These are phyloP conservation scores for Kalaharituber pfeilii DNA, from an alignment of 2,329 filamentous ascomycete genomes.

Conservation along the genomic window DNA sequence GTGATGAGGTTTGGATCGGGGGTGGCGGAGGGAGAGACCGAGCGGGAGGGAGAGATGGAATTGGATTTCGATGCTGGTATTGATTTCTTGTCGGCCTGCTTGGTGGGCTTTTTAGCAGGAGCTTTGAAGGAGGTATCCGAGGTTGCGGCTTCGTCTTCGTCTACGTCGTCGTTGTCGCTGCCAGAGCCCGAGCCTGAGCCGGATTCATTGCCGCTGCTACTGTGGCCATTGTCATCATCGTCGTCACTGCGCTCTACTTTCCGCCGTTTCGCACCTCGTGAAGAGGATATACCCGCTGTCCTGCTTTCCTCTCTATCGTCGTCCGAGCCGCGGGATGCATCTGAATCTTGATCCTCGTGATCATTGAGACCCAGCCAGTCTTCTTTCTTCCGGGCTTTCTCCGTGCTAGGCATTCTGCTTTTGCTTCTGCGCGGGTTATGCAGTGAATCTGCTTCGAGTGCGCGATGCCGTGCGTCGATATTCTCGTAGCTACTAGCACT, in stretches of 20 bases:
- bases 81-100: slow-evolving; percentile 21
- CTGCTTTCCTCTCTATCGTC: not conserved
- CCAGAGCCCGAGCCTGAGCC: slow-evolving; percentile 28
- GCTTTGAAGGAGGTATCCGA: not conserved
- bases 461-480: too few species aligned
- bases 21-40: slow-evolving; percentile 3
- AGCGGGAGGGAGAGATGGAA: slow-evolving; percentile 15
- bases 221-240: slow-evolving; percentile 23
- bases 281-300: not conserved
- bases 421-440: too few species aligned
- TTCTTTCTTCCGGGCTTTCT: not conserved
- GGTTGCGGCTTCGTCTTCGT: slow-evolving; percentile 10
- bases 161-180: slow-evolving; percentile 15
- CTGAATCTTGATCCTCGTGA: not conserved
- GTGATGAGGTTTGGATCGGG: slow-evolving; percentile 34
- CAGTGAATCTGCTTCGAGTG: too few species aligned
- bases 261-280: not conserved
- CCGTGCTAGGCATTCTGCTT: not conserved
- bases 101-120: slow-evolving; percentile 21
- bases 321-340: not conserved
- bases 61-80: slow-evolving; percentile 20
- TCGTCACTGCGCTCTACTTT: slow-evolving; percentile 26
- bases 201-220: slow-evolving; percentile 29
- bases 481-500: too few species aligned
- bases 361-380: not conserved